These are phyloP conservation scores for Eucalyptus victrix DNA, from an alignment of 345 rosid genomes.

Conservation along the genomic window DNA sequence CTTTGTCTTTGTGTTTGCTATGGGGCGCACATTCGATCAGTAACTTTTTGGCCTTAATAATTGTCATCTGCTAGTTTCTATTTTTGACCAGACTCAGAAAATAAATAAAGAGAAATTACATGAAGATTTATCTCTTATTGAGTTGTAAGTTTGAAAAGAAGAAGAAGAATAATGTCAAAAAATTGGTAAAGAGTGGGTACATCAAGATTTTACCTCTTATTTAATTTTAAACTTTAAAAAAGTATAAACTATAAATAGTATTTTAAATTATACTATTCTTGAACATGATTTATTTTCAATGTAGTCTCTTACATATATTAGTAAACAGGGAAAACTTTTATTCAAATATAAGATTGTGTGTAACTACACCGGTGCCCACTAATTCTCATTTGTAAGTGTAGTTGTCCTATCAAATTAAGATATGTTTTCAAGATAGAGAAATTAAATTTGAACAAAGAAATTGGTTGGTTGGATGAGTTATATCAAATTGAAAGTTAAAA, in stretches of 20 bases:
- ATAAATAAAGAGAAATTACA: neutral
- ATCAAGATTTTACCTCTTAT: neutral
- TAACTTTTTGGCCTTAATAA: neutral
- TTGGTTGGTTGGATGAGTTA: neutral
- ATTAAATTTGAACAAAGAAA: neutral
- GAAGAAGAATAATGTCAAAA: neutral
- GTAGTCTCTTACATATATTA: neutral
- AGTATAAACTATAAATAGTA: neutral
- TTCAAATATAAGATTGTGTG: neutral
- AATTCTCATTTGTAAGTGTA: neutral
- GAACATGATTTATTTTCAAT: neutral
- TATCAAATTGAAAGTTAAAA: neutral
- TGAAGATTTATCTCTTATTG: neutral
- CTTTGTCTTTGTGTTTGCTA: neutral
- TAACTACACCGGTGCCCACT: neutral
- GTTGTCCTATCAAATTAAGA: neutral
- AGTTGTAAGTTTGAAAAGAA: neutral
- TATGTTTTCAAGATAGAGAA: neutral
- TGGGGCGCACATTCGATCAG: neutral
- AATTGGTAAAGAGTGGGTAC: neutral
- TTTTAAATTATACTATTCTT: neutral
- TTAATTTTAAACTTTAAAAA: neutral
- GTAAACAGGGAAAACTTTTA: neutral
- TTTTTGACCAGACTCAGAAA: neutral
- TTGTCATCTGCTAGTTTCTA: neutral